Conservation (phyloP, 768 basidiomycete species). For the Leucogyrophana mollusca region DNA sequence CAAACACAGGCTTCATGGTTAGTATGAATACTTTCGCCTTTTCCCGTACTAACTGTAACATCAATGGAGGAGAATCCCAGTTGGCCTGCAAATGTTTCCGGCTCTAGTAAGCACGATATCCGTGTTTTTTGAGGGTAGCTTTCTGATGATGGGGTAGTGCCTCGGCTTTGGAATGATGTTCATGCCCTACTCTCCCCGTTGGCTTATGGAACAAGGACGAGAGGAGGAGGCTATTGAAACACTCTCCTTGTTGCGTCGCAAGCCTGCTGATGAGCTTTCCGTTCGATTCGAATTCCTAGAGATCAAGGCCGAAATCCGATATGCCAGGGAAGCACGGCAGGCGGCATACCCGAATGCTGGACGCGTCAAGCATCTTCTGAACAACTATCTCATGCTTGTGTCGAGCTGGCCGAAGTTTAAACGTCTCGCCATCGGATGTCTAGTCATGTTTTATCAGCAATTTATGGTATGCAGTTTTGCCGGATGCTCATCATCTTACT, state of each 20-base stretch:
- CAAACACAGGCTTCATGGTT: conserved; percentile 28
- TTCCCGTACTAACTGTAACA: conserved; percentile 17
- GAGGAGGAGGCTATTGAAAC: conserved; percentile 34
- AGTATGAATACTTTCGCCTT: neutral
- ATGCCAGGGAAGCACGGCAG: conserved; percentile 19
- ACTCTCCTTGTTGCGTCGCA: conserved; percentile 33
- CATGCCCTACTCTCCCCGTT: conserved; percentile 43
- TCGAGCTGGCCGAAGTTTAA: conserved; percentile 31
- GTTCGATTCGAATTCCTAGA: conserved; percentile 39
- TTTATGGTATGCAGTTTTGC: conserved; percentile 22
- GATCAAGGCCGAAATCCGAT: conserved; percentile 36
- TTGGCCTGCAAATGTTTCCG: conserved; percentile 37
- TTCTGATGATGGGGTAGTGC: conserved; percentile 15
- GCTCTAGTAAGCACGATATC: conserved; percentile 32
- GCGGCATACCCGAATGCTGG: conserved; percentile 21
- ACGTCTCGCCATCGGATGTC: conserved; percentile 25
- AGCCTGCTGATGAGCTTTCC: conserved; percentile 25
- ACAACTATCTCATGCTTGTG: conserved; percentile 24
- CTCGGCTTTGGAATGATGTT: conserved; percentile 30
- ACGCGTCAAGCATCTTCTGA: conserved; percentile 11
- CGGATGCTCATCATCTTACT: neutral
- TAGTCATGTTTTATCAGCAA: conserved; percentile 33
- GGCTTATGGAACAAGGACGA: conserved; percentile 38
- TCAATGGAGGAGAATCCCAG: conserved; percentile 28
- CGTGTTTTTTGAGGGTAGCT: conserved; percentile 3